A percentile compares a stretch with the other conserved stretches of the same genome.
Conservation (phyloP, 192 early-diverging fungal species). For the Gamsiella multidivaricata region DNA sequence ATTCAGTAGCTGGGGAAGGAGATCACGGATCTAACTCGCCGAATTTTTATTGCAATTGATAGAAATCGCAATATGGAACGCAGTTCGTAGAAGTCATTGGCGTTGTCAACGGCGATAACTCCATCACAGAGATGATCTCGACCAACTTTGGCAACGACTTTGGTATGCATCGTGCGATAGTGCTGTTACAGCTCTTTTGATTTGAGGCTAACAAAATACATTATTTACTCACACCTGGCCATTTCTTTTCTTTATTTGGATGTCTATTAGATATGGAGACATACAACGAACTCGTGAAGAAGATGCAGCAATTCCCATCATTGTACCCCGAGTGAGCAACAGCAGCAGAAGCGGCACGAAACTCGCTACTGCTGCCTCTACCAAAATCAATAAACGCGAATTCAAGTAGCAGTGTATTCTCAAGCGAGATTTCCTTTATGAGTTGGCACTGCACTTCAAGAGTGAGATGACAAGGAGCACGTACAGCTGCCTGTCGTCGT, state of each 20-base stretch:
- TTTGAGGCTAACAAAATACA: no score
- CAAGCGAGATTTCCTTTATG: no score
- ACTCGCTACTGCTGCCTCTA: no score
- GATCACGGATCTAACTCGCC: no score
- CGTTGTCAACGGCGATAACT: slow-evolving; percentile 23
- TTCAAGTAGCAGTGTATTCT: no score
- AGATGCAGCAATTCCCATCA: slow-evolving; percentile 37
- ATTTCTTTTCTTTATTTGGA: neutral
- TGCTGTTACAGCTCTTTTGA: neutral
- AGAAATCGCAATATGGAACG: slow-evolving; percentile 39
- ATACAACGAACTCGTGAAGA: slow-evolving; percentile 22
- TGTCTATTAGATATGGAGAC: slow-evolving; percentile 37
- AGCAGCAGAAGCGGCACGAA: neutral
- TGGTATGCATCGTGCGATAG: slow-evolving; percentile 2
- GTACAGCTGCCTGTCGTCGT: no score
- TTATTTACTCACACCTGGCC: neutral
- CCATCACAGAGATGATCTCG: slow-evolving; percentile 21
- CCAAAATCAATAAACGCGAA: no score
- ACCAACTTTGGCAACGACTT: slow-evolving; percentile 45
- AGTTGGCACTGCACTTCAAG: no score
- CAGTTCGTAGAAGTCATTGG: slow-evolving; percentile 45
- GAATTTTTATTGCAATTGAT: neutral
- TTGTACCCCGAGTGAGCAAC: slow-evolving; percentile 23
- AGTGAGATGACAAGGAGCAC: no score
- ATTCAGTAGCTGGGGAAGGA: no score